These are phyloP conservation scores for Aspergillus panamensis DNA, from an alignment of 495 filamentous ascomycete genomes.

Conservation along the genomic window DNA sequence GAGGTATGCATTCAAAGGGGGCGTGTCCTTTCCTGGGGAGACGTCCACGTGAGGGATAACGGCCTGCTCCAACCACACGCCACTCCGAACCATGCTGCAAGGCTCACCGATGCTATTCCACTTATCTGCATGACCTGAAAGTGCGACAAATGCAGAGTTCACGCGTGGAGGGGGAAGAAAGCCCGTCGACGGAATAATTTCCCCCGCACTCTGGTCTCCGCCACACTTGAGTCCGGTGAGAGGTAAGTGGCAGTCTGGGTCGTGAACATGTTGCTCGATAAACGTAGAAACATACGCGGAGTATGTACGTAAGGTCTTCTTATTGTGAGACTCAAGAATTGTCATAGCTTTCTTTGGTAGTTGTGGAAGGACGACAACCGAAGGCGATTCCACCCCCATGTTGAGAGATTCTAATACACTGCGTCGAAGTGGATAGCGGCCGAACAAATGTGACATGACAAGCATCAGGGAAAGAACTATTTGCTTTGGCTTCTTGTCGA, in stretches of 20 bases:
- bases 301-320: slow-evolving; percentile 59
- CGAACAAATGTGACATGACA: slow-evolving; percentile 66
- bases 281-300: slow-evolving; percentile 66
- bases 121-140: slow-evolving; percentile 62
- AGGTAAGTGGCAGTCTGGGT: slow-evolving; percentile 53
- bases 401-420: slow-evolving; percentile 41
- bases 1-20: slow-evolving; percentile 66
- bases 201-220: slow-evolving; percentile 15
- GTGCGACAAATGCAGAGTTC: slow-evolving; percentile 64
- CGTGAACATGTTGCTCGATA: slow-evolving; percentile 55
- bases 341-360: slow-evolving; percentile 54
- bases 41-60: slow-evolving; percentile 63
- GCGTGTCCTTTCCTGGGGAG: slow-evolving; percentile 46
- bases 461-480: slow-evolving; percentile 55
- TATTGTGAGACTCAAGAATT: slow-evolving; percentile 59
- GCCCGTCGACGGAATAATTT: slow-evolving; percentile 11
- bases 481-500: slow-evolving; percentile 33
- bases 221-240: slow-evolving; percentile 51
- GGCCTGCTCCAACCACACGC: slow-evolving; percentile 68
- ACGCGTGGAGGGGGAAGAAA: slow-evolving; percentile 35
- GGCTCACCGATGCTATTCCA: slow-evolving; percentile 62
- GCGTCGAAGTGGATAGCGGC: slow-evolving; percentile 44
- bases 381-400: slow-evolving; percentile 48
- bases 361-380: slow-evolving; percentile 57
- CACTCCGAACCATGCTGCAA: slow-evolving; percentile 56